Evolutionary conservation across 176 grass and related monocot species (phyloP).

Genomic region (Eragrostis nindensis): DNA sequence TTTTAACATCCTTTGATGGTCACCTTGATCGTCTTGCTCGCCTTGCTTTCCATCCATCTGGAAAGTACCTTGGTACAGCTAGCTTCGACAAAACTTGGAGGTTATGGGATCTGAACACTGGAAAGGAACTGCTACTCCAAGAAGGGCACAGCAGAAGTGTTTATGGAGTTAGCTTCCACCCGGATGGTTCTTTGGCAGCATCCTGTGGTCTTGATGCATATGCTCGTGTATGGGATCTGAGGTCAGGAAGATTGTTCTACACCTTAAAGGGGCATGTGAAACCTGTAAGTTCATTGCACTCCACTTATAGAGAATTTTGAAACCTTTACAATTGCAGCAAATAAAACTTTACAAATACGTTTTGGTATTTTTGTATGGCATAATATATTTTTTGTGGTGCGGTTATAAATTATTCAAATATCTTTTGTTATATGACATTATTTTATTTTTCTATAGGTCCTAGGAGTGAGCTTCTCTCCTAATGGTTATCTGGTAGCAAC

Average conservation of each 20-base stretch:
- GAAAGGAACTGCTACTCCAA: conserved; percentile 88
- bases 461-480: conserved; percentile 87
- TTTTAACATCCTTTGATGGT: conserved; percentile 84
- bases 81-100: conserved; percentile 99
- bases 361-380: neutral
- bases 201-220: conserved; percentile 87
- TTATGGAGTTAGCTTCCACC: conserved; percentile 89
- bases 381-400: neutral
- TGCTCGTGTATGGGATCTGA: conserved; percentile 93
- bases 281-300: conserved; percentile 63
- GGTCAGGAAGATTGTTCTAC: conserved; percentile 87
- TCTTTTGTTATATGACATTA: conserved; percentile 11
- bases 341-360: neutral
- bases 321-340: neutral
- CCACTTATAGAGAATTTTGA: neutral
- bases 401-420: neutral
- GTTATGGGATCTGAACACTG: conserved; percentile 84
- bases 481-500: conserved; percentile 91
- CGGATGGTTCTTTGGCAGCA: conserved; percentile 90
- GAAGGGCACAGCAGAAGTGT: conserved; percentile 95
- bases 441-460: conserved; percentile 61
- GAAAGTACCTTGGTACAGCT: conserved; percentile 91
- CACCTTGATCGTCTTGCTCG: conserved; percentile 93
- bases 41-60: conserved; percentile 94
- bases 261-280: conserved; percentile 89